Base-by-base conservation (phyloP, 805 yeast genomes). In the Hanseniaspora lindneri region DNA sequence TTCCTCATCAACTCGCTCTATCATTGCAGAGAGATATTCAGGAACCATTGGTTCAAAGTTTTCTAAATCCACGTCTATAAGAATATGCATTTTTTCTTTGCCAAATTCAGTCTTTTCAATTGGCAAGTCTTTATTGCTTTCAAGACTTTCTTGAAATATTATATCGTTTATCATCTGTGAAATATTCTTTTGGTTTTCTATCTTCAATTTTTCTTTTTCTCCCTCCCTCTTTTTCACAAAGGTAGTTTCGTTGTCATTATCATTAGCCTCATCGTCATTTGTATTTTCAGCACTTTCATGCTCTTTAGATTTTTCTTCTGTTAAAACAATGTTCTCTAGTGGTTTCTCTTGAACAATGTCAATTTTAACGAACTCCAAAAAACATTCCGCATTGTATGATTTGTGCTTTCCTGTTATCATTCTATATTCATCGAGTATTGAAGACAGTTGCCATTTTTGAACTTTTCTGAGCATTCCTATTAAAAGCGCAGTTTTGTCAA, bases 401-500 rank as follows among this genome's bases (percentile, higher is more conserved):
- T 81, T 71, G 55, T 81, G 77, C 54, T 75, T 76, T 27, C 86
- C 83, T 19, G 84, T 71, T 62, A 77, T 83, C 8, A 83, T 70
- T 47, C 95, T 69, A 63, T 86, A 92, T 61, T 89, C 97, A 56
- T 80, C 81, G 20, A 87, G 74, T 4, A 89, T 77, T 17, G 94
- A 80, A 21, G 88, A 77, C 59, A 82, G 81, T 56, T 79, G 80
- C 97, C 96, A 89, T 64, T 82, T 82, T 63, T 85, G 92, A 34
- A 88, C 69, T 60, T 81, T 79, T 44, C 98, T 69, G 29, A 92
- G 65, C 2, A 88, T 69, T 0, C 96, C 96, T 10, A 86, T 75
- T 17, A 88, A 71, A 11, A 92, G 76, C 51, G 82, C 80, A 6
- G 88, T 79, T 33, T 82, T 75, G 59, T 92, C 97, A 20, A 92